A percentile compares a stretch with the other conserved stretches of the same genome.
These are phyloP conservation scores for Prunus yedoensis DNA, from an alignment of 331 rosid genomes.

Conservation along the genomic window DNA sequence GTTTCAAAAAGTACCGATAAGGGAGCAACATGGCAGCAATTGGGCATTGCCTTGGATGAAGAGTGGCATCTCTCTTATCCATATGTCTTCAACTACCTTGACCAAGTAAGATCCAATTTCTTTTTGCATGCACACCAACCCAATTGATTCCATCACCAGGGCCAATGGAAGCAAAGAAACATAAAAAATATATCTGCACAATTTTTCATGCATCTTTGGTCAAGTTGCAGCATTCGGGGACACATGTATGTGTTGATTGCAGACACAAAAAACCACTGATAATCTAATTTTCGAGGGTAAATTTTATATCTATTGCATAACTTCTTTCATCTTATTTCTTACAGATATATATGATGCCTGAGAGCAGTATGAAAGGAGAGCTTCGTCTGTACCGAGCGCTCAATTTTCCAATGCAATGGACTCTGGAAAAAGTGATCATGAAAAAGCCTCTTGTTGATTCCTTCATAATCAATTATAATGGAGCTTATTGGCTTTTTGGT, in stretches of 20 bases:
- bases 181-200: not conserved
- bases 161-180: not conserved
- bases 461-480: slow-evolving; percentile 51
- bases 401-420: slow-evolving; percentile 85
- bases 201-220: not conserved
- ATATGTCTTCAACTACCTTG: slow-evolving; percentile 67
- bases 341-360: slow-evolving; percentile 97
- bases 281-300: not conserved
- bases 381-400: slow-evolving; percentile 84
- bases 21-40: slow-evolving; percentile 93
- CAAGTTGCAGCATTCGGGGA: not conserved
- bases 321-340: slow-evolving; percentile 24
- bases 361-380: slow-evolving; percentile 78
- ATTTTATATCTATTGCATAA: slow-evolving; percentile 12
- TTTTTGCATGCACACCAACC: not conserved
- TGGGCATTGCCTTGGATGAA: slow-evolving; percentile 90
- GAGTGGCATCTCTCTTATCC: slow-evolving; percentile 99
- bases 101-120: slow-evolving; percentile 50
- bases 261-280: not conserved
- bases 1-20: slow-evolving; percentile 85
- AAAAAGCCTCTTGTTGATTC: slow-evolving; percentile 89
- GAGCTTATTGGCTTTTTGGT: slow-evolving; percentile 88
- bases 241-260: not conserved
- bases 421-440: slow-evolving; percentile 65
- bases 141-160: not conserved